These are phyloP conservation scores for Pestalotiopsis sp. DNA, from an alignment of 2,329 filamentous ascomycete genomes.

Conservation along the genomic window DNA sequence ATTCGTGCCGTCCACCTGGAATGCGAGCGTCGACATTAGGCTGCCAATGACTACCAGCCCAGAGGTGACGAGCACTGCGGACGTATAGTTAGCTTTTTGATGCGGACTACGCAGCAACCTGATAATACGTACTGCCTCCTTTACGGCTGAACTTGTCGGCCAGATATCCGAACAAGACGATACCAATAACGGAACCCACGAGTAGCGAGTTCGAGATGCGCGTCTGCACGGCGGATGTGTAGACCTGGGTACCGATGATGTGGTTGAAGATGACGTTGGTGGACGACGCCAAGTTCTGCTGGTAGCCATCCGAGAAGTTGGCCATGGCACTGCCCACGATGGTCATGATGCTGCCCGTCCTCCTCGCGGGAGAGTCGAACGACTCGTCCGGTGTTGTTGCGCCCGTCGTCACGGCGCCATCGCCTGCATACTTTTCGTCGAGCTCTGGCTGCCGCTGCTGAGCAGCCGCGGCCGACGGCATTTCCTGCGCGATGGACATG, in stretches of 20 bases:
- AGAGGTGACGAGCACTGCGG: constrained; percentile 30
- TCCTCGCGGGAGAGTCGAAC: neutral
- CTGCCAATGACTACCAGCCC: constrained; percentile 32
- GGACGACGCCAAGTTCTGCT: constrained; percentile 32
- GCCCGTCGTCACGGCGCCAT: too few species aligned
- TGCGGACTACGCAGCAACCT: neutral
- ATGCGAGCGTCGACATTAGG: constrained; percentile 37
- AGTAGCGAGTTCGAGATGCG: constrained; percentile 35
- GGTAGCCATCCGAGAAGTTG: constrained; percentile 36
- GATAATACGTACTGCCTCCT: constrained; percentile 20
- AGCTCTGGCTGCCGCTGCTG: neutral
- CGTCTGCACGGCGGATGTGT: constrained; percentile 32
- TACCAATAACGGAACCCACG: constrained; percentile 34
- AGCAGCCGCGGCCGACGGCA: neutral
- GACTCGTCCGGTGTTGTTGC: too few species aligned
- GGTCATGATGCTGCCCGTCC: constrained; percentile 9
- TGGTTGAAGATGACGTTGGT: constrained; percentile 37
- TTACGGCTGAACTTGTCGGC: constrained; percentile 35
- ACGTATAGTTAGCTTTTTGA: neutral
- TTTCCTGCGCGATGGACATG: neutral
- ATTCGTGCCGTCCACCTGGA: constrained; percentile 30
- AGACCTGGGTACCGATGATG: constrained; percentile 26
- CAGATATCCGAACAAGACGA: constrained; percentile 33
- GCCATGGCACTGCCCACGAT: constrained; percentile 19
- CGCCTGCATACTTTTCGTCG: neutral